These are phyloP conservation scores for Blastobotrys arbuscula DNA, from an alignment of 1,139 yeast genomes.

Conservation along the genomic window DNA sequence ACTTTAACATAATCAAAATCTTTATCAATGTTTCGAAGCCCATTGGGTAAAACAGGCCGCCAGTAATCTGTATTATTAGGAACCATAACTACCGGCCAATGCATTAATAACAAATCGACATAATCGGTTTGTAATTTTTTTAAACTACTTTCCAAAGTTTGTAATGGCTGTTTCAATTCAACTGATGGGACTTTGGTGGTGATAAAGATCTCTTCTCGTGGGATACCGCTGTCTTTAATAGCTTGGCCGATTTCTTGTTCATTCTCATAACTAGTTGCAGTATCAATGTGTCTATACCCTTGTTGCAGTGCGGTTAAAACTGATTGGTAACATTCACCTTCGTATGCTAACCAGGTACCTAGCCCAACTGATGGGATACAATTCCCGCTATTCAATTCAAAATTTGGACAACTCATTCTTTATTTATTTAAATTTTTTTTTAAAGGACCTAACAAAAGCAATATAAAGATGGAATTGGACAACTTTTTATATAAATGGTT, in stretches of 20 bases:
- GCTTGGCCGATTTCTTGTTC: slow-evolving; percentile 52
- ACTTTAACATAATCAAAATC: slow-evolving; percentile 38
- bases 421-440: neutral
- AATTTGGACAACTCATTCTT: neutral
- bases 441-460: no score
- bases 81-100: slow-evolving; percentile 60
- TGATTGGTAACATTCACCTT: slow-evolving; percentile 53
- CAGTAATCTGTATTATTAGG: neutral
- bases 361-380: slow-evolving; percentile 65
- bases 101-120: slow-evolving; percentile 76
- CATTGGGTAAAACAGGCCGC: neutral
- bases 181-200: slow-evolving; percentile 51
- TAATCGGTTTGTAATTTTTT: slow-evolving; percentile 65
- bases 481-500: no score
- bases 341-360: slow-evolving; percentile 73
- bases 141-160: slow-evolving; percentile 54
- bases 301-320: slow-evolving; percentile 55
- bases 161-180: slow-evolving; percentile 50
- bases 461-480: no score
- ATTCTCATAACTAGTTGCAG: slow-evolving; percentile 64
- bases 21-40: neutral
- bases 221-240: slow-evolving; percentile 41
- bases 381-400: slow-evolving; percentile 53
- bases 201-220: slow-evolving; percentile 48
- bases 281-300: slow-evolving; percentile 77